Percentiles rank a stretch among this genome's conserved stretches.
Conservation (phyloP, 2,329 filamentous ascomycete species). For the Penicillium sp. region DNA sequence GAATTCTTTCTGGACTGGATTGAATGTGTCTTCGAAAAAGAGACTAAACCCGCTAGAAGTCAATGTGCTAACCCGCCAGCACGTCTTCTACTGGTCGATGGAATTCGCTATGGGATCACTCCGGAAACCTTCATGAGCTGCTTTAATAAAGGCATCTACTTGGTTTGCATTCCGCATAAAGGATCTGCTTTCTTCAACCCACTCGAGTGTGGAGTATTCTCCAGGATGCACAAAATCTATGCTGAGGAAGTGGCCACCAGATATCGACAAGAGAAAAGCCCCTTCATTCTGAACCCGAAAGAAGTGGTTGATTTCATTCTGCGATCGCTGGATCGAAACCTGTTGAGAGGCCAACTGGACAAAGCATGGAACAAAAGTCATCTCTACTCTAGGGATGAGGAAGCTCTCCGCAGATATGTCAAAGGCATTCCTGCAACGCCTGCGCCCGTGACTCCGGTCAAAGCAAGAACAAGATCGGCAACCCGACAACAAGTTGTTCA, state of each 20-base stretch:
- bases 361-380: background rate
- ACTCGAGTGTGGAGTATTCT: slow-evolving; percentile 3
- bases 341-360: background rate
- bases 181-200: slow-evolving; percentile 1
- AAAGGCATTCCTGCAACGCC: background rate
- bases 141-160: background rate
- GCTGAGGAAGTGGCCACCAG: background rate
- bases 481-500: background rate
- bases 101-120: background rate
- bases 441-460: background rate
- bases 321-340: background rate
- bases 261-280: background rate
- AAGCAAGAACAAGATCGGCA: background rate
- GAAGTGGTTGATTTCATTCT: background rate
- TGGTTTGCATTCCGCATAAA: background rate
- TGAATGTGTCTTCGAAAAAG: background rate
- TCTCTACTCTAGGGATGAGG: background rate
- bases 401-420: background rate
- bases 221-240: background rate
- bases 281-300: background rate
- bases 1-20: slow-evolving; percentile 7
- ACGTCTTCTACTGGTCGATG: slow-evolving; percentile 3
- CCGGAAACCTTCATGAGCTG: slow-evolving; percentile 8
- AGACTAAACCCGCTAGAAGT: background rate
- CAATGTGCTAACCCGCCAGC: background rate